Conservation (phyloP, 2,329 filamentous ascomycete species). For the Colletotrichum aenigma region DNA sequence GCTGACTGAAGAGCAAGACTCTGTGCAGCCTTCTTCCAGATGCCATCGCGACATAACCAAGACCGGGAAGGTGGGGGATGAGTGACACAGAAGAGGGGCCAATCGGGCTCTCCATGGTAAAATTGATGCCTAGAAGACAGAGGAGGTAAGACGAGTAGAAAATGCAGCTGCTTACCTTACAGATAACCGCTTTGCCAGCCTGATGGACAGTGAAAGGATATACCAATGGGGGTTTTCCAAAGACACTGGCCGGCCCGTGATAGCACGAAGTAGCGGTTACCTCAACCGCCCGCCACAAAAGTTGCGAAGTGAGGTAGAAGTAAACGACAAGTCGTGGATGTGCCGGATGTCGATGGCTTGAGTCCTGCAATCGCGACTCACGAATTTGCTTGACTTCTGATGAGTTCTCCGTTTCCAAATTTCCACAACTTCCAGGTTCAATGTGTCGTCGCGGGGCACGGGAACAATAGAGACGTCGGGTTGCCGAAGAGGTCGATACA, state of each 20-base stretch:
- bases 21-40: background rate
- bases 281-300: background rate
- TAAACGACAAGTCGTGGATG: background rate
- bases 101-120: background rate
- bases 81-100: background rate
- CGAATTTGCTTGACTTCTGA: background rate
- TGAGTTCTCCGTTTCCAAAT: background rate
- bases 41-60: background rate
- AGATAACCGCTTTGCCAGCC: background rate
- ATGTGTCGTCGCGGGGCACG: slow-evolving; percentile 8
- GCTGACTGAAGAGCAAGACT: background rate
- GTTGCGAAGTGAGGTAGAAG: background rate
- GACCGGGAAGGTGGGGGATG: background rate
- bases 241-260: background rate
- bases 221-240: slow-evolving; percentile 3
- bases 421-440: background rate
- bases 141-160: background rate
- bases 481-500: background rate
- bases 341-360: background rate
- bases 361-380: background rate
- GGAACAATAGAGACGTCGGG: background rate
- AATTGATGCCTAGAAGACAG: background rate
- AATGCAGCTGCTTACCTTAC: slow-evolving; percentile 3
- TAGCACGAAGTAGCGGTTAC: slow-evolving; percentile 3
- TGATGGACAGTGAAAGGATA: background rate